Evolutionary conservation across 2,329 filamentous ascomycete genomes (phyloP).

Genomic region (Phoma herbarum): DNA sequence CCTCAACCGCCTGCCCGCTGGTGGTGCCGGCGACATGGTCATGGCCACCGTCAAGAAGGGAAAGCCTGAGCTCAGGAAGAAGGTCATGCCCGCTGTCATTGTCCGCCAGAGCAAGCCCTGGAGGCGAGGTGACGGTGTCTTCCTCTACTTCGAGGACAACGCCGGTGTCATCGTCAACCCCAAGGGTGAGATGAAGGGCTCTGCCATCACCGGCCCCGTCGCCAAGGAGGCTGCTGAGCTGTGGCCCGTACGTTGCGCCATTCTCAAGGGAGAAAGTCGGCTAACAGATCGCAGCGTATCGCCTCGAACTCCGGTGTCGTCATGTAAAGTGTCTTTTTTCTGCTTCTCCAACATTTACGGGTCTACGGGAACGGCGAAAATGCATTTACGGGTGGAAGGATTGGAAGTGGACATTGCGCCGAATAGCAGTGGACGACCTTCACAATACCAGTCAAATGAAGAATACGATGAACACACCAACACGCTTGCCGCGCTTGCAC

Average conservation of each 20-base stretch:
- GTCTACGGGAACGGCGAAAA: conserved; percentile 52
- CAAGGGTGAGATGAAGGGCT: conserved; percentile 99
- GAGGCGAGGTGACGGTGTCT: conserved; percentile 98
- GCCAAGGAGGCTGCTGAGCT: conserved; percentile 99
- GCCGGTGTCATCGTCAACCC: conserved; percentile 99
- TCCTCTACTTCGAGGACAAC: conserved; percentile 99
- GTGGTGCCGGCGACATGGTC: conserved; percentile 99
- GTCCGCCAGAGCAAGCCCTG: conserved; percentile 99
- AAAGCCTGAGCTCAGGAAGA: conserved; percentile 99
- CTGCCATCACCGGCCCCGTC: conserved; percentile 97
- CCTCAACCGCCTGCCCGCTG: conserved; percentile 95
- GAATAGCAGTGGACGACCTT: conserved; percentile 50
- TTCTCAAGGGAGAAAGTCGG: not conserved
- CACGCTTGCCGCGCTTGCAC: conserved; percentile 9
- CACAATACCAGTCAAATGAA: conserved; percentile 47
- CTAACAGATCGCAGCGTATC: conserved; percentile 77
- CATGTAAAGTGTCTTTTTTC: conserved; percentile 76
- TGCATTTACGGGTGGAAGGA: conserved; percentile 51
- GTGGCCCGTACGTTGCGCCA: conserved; percentile 80
- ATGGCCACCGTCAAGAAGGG: conserved; percentile 99
- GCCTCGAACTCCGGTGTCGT: conserved; percentile 99
- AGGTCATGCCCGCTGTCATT: conserved; percentile 99
- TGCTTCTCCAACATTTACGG: conserved; percentile 52
- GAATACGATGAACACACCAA: conserved; percentile 39
- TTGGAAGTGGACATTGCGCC: conserved; percentile 48